phyloP scores from a whole-genome alignment of 192 early-diverging fungal species.

The Coemansia sp. region DNA sequence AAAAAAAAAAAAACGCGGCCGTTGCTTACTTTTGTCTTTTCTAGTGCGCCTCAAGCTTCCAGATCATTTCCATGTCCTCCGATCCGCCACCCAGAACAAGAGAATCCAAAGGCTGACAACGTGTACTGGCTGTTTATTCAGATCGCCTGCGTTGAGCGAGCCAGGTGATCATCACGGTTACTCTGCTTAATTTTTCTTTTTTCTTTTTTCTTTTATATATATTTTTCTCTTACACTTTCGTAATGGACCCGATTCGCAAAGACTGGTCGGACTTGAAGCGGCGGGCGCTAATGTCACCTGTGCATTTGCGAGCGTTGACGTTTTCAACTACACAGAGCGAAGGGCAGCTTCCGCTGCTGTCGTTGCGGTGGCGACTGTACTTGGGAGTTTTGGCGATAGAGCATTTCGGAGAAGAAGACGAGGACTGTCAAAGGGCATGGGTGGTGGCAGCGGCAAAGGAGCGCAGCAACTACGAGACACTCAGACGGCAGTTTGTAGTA shows the following conservation, averaged over 20 bases:
- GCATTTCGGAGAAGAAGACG: conserved; percentile 31
- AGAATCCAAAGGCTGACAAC: too few species aligned
- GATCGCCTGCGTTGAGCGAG: too few species aligned
- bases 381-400: conserved; percentile 35
- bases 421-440: conserved; percentile 26
- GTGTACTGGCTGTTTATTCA: too few species aligned
- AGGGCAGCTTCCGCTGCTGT: conserved; percentile 23
- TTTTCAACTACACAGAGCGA: conserved; percentile 5
- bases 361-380: conserved; percentile 43
- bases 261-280: conserved; percentile 36
- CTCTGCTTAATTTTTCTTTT: not conserved
- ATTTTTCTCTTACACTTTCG: not conserved
- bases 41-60: too few species aligned
- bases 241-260: conserved; percentile 5
- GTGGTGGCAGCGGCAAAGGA: conserved; percentile 16
- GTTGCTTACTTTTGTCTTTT: too few species aligned
- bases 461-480: conserved; percentile 28
- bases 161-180: not conserved
- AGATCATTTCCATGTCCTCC: too few species aligned
- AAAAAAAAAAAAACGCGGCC: too few species aligned
- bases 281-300: conserved; percentile 24
- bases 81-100: too few species aligned
- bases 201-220: conserved; percentile 6
- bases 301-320: conserved; percentile 20
- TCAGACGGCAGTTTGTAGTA: conserved; percentile 20